phyloP scores from a whole-genome alignment of 1,284 basidiomycete species.

The Serendipita sp. region DNA sequence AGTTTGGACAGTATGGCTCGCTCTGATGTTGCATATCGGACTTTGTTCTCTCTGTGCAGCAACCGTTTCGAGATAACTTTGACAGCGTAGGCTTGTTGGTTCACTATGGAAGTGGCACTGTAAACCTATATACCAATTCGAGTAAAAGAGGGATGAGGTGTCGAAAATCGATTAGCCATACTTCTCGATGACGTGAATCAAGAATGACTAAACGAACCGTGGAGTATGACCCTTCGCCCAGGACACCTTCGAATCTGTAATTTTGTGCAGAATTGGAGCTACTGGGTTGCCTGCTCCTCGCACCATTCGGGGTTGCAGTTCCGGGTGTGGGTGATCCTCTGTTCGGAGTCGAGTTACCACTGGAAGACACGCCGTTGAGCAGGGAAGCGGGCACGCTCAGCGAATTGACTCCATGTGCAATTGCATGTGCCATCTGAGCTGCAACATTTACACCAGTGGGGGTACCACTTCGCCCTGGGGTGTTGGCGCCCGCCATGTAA shows the following conservation, averaged over 20 bases:
- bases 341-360: background rate
- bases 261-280: background rate
- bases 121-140: background rate
- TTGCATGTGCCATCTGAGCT: slow-evolving; percentile 6
- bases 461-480: background rate
- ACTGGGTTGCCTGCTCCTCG: background rate
- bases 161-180: background rate
- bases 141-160: background rate
- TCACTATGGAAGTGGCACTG: background rate
- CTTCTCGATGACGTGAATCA: no score
- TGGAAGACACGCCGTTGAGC: background rate
- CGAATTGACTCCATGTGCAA: background rate
- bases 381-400: background rate
- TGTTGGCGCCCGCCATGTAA: background rate
- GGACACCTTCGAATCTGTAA: background rate
- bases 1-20: slow-evolving; percentile 1
- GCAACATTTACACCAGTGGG: background rate
- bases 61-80: slow-evolving; percentile 1
- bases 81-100: slow-evolving; percentile 1
- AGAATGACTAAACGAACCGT: background rate
- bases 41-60: slow-evolving; percentile 1
- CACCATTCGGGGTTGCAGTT: background rate
- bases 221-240: slow-evolving; percentile 2
- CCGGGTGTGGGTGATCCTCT: background rate
- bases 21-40: background rate